Base-by-base conservation (phyloP, 2,329 filamentous ascomycete genomes). In the Nemania serpens region DNA sequence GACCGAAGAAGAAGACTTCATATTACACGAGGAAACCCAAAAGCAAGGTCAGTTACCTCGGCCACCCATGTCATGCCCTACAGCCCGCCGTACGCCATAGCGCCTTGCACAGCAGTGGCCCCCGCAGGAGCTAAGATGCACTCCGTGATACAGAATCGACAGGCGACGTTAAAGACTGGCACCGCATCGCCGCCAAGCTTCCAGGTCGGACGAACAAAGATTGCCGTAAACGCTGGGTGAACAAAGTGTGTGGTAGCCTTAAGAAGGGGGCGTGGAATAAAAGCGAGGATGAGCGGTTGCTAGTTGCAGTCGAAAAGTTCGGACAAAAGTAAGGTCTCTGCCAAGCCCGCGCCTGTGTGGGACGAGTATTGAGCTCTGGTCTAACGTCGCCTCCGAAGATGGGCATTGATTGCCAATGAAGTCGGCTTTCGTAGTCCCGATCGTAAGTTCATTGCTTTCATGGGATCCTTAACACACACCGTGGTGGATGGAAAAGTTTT, bases 341-440 rank as follows among this genome's bases (percentile, higher is more conserved):
- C 25, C 25, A 29, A 29, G 25, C 33, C 22, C 33, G 34, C 2
- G 15, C 29, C 11, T 1, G 15, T 1, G 15, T 15, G 22, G 1
- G 15, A 9, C 20, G 20, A 33, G 18, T 10, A 12, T 25, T 36
- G 17, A 42, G 6, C 6, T 25, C 4, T 13, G 13, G 11, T 25
- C 55, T 63, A 33, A 60, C 41, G 25, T 29, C n/a, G n/a, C 12
- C 10, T 18, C 10, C 41, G 46, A 43, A 78, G 77, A 62, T 79
- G 77, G 77, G 75, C 77, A 3, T 66, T 75, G n/a, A 75, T 79
- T 12, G 76, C 78, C 43, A 71, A 74, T 36, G 68, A 71, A 7
- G 75, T 79, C 10, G 71, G 69, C 22, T 74, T 70, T 20, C 69
- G 78, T 61, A 70, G 75, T 71, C 48, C 47, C 7, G 60, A 62